Conservation (phyloP, 2,329 filamentous ascomycete species). For the Diaporthe nobilis region DNA sequence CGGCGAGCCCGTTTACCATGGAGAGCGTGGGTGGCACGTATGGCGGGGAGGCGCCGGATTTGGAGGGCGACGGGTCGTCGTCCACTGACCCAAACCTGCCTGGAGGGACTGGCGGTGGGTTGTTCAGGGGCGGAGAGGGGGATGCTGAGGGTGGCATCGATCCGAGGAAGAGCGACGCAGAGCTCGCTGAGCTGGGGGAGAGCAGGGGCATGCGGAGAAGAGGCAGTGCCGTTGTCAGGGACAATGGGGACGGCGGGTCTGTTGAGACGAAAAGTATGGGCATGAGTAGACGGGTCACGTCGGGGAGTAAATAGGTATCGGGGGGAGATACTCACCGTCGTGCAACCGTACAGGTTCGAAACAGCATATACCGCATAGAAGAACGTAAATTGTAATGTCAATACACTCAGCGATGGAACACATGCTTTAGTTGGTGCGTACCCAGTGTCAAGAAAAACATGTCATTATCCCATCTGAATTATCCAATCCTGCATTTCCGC, state of each 20-base stretch:
- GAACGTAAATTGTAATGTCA: slow-evolving; percentile 26
- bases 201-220: slow-evolving; percentile 42
- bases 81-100: slow-evolving; percentile 30
- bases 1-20: slow-evolving; percentile 82
- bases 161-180: slow-evolving; percentile 50
- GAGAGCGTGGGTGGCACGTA: slow-evolving; percentile 79
- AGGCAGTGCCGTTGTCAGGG: slow-evolving; percentile 40
- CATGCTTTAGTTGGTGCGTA: neutral
- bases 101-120: slow-evolving; percentile 23
- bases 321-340: neutral
- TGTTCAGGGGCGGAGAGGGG: slow-evolving; percentile 39
- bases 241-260: slow-evolving; percentile 40
- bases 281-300: slow-evolving; percentile 38
- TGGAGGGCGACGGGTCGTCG: slow-evolving; percentile 12
- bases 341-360: neutral
- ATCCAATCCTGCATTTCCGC: slow-evolving; percentile 1
- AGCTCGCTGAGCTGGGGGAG: slow-evolving; percentile 55
- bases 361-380: slow-evolving; percentile 2
- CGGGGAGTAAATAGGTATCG: neutral
- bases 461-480: neutral
- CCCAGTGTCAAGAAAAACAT: neutral
- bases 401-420: neutral
- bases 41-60: slow-evolving; percentile 47
- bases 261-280: slow-evolving; percentile 35
- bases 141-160: slow-evolving; percentile 32